phyloP scores from a whole-genome alignment of 192 early-diverging fungal species.

The Umbelopsis vinacea region DNA sequence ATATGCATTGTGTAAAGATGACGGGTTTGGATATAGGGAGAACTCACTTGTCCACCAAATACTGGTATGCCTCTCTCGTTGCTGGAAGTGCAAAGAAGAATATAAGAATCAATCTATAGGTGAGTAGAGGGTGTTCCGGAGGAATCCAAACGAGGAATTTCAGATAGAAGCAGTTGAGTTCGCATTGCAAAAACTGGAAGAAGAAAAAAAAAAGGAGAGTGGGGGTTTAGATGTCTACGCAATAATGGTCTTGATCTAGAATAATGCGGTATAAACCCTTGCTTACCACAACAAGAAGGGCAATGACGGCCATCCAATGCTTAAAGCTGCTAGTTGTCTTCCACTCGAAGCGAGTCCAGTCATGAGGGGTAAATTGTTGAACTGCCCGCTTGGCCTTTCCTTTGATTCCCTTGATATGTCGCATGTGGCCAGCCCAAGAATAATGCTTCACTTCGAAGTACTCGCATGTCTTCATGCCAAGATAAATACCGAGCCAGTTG shows the following conservation, averaged over 20 bases:
- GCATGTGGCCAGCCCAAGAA: slow-evolving; percentile 86
- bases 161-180: slow-evolving; percentile 94
- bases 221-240: no score
- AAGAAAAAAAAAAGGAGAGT: neutral
- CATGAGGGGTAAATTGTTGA: slow-evolving; percentile 92
- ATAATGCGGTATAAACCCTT: neutral
- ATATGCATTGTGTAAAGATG: neutral
- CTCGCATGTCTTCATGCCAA: slow-evolving; percentile 98
- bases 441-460: slow-evolving; percentile 97
- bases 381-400: slow-evolving; percentile 89
- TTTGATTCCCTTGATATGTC: slow-evolving; percentile 79
- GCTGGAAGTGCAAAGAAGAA: slow-evolving; percentile 90
- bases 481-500: slow-evolving; percentile 93
- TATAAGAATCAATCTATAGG: slow-evolving; percentile 73
- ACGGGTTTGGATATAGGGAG: no score
- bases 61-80: slow-evolving; percentile 90
- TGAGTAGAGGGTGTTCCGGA: slow-evolving; percentile 82
- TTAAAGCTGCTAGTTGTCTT: slow-evolving; percentile 85
- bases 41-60: slow-evolving; percentile 61
- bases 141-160: slow-evolving; percentile 95
- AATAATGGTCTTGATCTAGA: no score
- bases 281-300: slow-evolving; percentile 71
- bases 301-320: slow-evolving; percentile 82
- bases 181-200: slow-evolving; percentile 70
- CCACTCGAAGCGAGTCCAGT: slow-evolving; percentile 95